These are phyloP conservation scores for Phytophthora hibernalis DNA, from an alignment of 352 stramenopile genomes.

Conservation along the genomic window DNA sequence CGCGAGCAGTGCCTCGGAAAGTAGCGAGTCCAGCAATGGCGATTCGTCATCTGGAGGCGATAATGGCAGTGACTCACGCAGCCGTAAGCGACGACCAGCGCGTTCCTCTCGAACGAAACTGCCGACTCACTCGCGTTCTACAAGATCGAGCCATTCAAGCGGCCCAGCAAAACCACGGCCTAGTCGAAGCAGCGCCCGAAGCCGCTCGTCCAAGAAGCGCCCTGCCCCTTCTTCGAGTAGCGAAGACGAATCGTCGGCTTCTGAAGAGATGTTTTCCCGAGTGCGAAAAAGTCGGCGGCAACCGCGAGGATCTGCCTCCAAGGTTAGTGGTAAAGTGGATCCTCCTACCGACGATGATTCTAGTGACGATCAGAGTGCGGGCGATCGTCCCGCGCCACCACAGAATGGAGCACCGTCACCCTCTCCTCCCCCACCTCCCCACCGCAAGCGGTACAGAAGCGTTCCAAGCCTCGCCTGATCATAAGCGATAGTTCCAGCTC, in stretches of 20 bases:
- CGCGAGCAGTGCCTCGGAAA: constrained; percentile 69
- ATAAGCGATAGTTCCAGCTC: constrained; percentile 78
- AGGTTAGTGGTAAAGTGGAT: constrained; percentile 15
- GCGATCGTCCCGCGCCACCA: constrained; percentile 9
- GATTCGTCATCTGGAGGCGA: constrained; percentile 51
- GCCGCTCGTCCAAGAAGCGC: constrained; percentile 34
- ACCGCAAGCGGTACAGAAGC: constrained; percentile 37
- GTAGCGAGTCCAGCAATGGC: constrained; percentile 61
- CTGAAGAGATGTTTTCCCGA: constrained; percentile 27
- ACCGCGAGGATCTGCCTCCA: constrained; percentile 14
- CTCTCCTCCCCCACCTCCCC: constrained; percentile 42
- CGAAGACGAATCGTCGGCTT: constrained; percentile 31
- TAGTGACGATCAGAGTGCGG: constrained; percentile 24
- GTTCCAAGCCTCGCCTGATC: constrained; percentile 44
- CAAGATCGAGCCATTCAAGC: constrained; percentile 21
- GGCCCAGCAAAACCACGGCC: constrained; percentile 6
- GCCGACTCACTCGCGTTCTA: constrained; percentile 27
- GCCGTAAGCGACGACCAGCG: constrained; percentile 32
- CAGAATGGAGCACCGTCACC: constrained; percentile 22
- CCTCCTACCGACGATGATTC: constrained; percentile 27
- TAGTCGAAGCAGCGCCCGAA: constrained; percentile 36
- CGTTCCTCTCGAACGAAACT: constrained; percentile 28
- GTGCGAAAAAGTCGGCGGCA: constrained; percentile 31
- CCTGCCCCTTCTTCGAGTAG: constrained; percentile 32
- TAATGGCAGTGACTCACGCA: constrained; percentile 44